Conservation (phyloP, 73 alveolate species). For the Stentor roeselii region DNA sequence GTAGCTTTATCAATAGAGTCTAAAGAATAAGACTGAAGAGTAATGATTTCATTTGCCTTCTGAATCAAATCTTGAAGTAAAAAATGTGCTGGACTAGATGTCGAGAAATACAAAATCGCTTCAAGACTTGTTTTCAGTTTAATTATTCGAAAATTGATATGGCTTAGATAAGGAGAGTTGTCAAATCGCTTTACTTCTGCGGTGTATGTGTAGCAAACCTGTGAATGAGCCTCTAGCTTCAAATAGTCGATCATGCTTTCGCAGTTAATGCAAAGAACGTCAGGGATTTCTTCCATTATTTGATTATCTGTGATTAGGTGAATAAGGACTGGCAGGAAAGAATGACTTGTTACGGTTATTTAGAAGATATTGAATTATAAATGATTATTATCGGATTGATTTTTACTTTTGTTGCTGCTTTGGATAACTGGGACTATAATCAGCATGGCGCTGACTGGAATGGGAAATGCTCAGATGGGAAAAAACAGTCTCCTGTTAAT, state of each 20-base stretch:
- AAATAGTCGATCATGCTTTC: background rate
- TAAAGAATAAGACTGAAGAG: background rate
- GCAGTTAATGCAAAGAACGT: background rate
- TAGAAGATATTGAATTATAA: too few relatives aligned
- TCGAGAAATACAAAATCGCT: background rate
- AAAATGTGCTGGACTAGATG: background rate
- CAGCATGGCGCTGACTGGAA: background rate
- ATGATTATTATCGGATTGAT: too few relatives aligned
- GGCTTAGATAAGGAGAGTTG: background rate
- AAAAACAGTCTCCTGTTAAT: background rate
- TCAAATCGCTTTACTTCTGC: background rate
- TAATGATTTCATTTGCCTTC: background rate
- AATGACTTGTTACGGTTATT: too few relatives aligned
- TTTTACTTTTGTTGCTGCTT: too few relatives aligned
- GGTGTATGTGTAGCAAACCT: background rate
- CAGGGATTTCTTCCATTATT: background rate
- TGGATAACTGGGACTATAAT: conserved; percentile 8
- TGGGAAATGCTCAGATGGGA: background rate
- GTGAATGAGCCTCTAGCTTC: background rate
- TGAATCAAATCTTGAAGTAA: background rate
- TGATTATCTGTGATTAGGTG: too few relatives aligned
- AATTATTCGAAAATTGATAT: background rate
- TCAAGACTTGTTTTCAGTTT: background rate
- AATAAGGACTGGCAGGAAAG: too few relatives aligned
- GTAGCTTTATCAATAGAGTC: background rate